Evolutionary conservation across 2,329 filamentous ascomycete genomes (phyloP).

Genomic region (Aureobasidium lini): DNA sequence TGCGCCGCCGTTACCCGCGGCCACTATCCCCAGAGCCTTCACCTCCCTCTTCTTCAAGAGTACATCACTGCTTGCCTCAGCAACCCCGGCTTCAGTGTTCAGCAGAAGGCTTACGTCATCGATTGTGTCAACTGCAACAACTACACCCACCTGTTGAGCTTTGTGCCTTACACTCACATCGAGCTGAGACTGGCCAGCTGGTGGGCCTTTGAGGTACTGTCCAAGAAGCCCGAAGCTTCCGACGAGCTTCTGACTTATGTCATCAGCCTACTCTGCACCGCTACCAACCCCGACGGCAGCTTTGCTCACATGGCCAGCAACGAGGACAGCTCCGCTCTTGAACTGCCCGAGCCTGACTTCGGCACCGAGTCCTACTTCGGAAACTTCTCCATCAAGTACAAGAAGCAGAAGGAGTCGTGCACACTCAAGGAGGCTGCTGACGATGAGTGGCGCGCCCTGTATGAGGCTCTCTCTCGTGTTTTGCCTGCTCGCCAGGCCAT

Average conservation of each 20-base stretch:
- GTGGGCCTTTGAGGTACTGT: conserved; percentile 28
- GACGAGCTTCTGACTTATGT: conserved; percentile 21
- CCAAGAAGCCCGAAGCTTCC: conserved; percentile 18
- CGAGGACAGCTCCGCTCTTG: conserved; percentile 21
- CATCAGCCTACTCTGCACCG: background rate
- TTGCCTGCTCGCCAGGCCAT: background rate
- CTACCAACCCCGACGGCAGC: background rate
- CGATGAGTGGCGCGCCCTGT: conserved; percentile 20
- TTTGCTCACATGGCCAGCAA: conserved; percentile 20
- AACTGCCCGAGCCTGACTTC: conserved; percentile 13
- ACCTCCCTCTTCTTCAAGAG: conserved; percentile 24
- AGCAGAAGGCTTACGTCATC: conserved; percentile 24
- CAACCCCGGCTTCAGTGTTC: conserved; percentile 27
- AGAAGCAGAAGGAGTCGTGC: conserved; percentile 14
- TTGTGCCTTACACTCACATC: conserved; percentile 21
- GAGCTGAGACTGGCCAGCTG: conserved; percentile 5
- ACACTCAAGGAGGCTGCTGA: conserved; percentile 21
- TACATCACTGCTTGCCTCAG: conserved; percentile 24
- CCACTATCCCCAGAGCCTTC: conserved; percentile 17
- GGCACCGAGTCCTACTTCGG: conserved; percentile 21
- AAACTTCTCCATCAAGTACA: conserved; percentile 23
- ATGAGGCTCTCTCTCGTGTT: background rate
- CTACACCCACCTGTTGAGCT: conserved; percentile 19
- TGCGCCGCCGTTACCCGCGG: conserved; percentile 18
- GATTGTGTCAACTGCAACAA: conserved; percentile 16